Percentiles rank a stretch among this genome's conserved stretches.
These are phyloP conservation scores for Tylopilus plumbeoviolaceoides DNA, from an alignment of 768 basidiomycete genomes.

Conservation along the genomic window DNA sequence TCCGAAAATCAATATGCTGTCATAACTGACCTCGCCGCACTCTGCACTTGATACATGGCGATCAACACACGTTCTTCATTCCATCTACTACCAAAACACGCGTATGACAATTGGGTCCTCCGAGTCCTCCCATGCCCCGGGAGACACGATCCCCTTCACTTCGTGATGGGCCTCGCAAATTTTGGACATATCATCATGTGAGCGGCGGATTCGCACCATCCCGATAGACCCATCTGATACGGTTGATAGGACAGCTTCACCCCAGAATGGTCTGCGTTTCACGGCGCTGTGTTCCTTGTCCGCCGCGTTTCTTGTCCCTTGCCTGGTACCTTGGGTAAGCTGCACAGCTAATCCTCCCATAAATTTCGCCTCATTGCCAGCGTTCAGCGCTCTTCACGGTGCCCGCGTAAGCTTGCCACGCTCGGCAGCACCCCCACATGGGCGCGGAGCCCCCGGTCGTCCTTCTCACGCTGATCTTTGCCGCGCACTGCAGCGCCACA, in stretches of 20 bases:
- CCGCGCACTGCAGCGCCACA: constrained; percentile 13
- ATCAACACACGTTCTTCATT: constrained; percentile 8
- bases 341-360: neutral
- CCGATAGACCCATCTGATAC: constrained; percentile 27
- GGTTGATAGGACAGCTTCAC: constrained; percentile 22
- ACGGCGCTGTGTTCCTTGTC: constrained; percentile 17
- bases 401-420: constrained; percentile 9
- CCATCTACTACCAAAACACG: neutral
- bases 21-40: constrained; percentile 5
- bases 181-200: constrained; percentile 3
- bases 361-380: constrained; percentile 4
- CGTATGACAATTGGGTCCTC: constrained; percentile 2
- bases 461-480: constrained; percentile 15
- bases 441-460: neutral
- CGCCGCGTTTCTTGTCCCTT: constrained; percentile 13
- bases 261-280: constrained; percentile 16
- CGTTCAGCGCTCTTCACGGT: constrained; percentile 10
- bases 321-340: neutral
- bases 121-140: neutral
- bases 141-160: neutral
- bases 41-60: neutral
- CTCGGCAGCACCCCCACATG: neutral
- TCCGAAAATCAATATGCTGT: constrained; percentile 10
- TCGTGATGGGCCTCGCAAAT: constrained; percentile 2
- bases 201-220: constrained; percentile 11